phyloP scores from a whole-genome alignment of 2,329 filamentous ascomycete species.

The Alternaria sp. region DNA sequence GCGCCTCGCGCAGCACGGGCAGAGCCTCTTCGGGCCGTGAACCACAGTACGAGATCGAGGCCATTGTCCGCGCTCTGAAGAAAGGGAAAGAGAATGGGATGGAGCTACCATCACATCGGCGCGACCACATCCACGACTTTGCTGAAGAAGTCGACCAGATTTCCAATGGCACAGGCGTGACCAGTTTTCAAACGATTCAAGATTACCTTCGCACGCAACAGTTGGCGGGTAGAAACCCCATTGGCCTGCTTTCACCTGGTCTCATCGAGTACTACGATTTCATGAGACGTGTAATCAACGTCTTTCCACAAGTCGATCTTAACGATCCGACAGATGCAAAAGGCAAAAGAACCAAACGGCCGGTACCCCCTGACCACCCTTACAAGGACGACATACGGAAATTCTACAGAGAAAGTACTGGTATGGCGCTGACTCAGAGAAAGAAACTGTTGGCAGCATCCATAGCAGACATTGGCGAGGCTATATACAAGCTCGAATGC shows the following conservation, averaged over 20 bases:
- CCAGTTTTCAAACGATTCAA: slow-evolving; percentile 10
- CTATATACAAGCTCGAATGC: slow-evolving; percentile 38
- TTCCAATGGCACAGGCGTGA: slow-evolving; percentile 27
- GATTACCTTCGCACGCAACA: slow-evolving; percentile 32
- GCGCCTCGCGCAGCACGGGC: slow-evolving; percentile 15
- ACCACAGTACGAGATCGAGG: slow-evolving; percentile 40
- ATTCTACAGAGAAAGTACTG: slow-evolving; percentile 3
- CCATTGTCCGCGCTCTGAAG: slow-evolving; percentile 30
- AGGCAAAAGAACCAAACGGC: neutral
- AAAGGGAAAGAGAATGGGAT: slow-evolving; percentile 27
- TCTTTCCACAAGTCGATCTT: slow-evolving; percentile 22
- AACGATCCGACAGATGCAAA: neutral
- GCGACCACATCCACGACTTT: slow-evolving; percentile 32
- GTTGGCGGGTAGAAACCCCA: slow-evolving; percentile 23
- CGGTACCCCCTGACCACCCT: slow-evolving; percentile 9
- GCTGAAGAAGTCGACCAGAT: slow-evolving; percentile 31
- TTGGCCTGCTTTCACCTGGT: slow-evolving; percentile 22
- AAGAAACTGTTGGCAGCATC: slow-evolving; percentile 19
- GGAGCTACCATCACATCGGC: slow-evolving; percentile 33
- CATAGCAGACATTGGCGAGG: slow-evolving; percentile 32
- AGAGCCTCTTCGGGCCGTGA: slow-evolving; percentile 26
- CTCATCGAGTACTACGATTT: slow-evolving; percentile 14
- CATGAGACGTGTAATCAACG: slow-evolving; percentile 8
- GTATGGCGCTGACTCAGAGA: neutral
- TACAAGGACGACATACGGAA: slow-evolving; percentile 5